These are phyloP conservation scores for Calocybe indica DNA, from an alignment of 768 basidiomycete genomes.

Conservation along the genomic window DNA sequence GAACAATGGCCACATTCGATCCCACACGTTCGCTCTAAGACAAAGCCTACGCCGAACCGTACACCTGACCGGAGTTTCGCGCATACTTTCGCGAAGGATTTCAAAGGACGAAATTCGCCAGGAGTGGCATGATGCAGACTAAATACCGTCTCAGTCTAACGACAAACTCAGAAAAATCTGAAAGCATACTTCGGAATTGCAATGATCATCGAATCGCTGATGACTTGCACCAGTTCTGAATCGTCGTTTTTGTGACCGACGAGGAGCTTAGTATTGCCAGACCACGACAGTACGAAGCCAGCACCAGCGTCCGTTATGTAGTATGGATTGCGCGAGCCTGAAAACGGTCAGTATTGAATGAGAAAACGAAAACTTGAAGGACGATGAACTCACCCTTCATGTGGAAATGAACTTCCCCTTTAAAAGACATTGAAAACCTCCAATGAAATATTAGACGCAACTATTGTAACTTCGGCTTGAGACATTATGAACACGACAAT, in stretches of 20 bases:
- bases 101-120: background rate
- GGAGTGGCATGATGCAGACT: no score
- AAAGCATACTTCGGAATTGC: slow-evolving; percentile 78
- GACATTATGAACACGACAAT: slow-evolving; percentile 1
- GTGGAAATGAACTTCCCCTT: slow-evolving; percentile 67
- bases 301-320: slow-evolving; percentile 63
- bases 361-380: background rate
- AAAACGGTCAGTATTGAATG: background rate
- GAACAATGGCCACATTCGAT: slow-evolving; percentile 57
- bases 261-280: slow-evolving; percentile 63
- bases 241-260: slow-evolving; percentile 69
- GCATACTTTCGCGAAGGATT: slow-evolving; percentile 61
- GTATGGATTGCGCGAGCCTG: slow-evolving; percentile 83
- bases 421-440: slow-evolving; percentile 63
- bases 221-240: slow-evolving; percentile 76
- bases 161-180: background rate
- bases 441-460: slow-evolving; percentile 81
- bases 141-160: background rate
- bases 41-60: slow-evolving; percentile 79
- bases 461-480: slow-evolving; percentile 23
- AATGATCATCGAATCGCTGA: slow-evolving; percentile 74
- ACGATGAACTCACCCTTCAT: slow-evolving; percentile 63
- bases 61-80: slow-evolving; percentile 83
- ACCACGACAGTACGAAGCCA: slow-evolving; percentile 85
- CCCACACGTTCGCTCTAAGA: slow-evolving; percentile 78